Base-by-base conservation (phyloP, 257 asterid species). In the Rauvolfia tetraphylla region DNA sequence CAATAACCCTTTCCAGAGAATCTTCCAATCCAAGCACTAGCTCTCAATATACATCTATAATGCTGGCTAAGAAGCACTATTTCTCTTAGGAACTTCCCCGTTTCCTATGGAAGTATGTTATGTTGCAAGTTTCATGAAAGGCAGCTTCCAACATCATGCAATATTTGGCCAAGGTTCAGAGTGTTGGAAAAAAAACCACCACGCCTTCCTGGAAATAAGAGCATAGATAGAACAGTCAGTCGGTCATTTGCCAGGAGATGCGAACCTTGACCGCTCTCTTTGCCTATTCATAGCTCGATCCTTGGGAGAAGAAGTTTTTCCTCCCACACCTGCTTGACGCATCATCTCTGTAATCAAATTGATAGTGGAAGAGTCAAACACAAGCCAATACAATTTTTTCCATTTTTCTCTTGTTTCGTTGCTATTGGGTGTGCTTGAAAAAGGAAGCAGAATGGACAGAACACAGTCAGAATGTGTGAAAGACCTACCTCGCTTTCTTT, bases 291-390 rank as follows among this genome's bases (percentile, higher is more conserved):
- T 65, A 74, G 83, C 74, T 68, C 86, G 85, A 75, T 85, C 88
- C 73, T 85, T 85, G 51, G 88, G 88, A 17, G 88, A 85, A 46
- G 88, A 85, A 58, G 82, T 79, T 73, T 79, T 85, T 17, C 78
- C 86, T n/a, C 80, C 86, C 48, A 72, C 68, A 33, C 80, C 80
- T 23, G 85, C 85, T 76, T 85, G 86, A 29, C 88, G 83, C 81
- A 80, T 72, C 81, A 80, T 75, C 81, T 82, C 86, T 85, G 75
- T 76, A 83, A 66, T 68, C 70, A 82, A 15, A 73, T 58, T 29
- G 18, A 39, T 65, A 17, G 23, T 51, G 33, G 66, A 34, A n/a
- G 41, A 13, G 5, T 22, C 18, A 56, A 63, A 33, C 58, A 11
- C 25, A 75, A 61, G 33, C 73, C 1, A 58, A 71, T 75, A 51